Evolutionary conservation across 1,139 yeast species (phyloP).

Genomic region (Wickerhamiella pararugosa): DNA sequence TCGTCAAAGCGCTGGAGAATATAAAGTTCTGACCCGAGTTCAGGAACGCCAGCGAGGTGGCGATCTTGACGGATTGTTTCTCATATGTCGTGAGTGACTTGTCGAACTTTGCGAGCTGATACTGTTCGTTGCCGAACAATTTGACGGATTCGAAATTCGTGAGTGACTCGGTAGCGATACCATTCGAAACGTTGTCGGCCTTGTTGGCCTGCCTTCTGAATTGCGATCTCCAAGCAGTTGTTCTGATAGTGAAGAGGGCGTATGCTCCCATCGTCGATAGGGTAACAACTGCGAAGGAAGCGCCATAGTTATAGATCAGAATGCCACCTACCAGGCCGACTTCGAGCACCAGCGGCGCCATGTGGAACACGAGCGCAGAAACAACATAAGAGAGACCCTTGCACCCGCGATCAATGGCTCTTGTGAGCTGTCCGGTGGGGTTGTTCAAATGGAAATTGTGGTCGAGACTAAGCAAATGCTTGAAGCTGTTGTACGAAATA

Average conservation of each 20-base stretch:
- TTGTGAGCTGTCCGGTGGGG: constrained; percentile 90
- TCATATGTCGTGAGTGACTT: constrained; percentile 61
- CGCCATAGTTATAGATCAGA: constrained; percentile 81
- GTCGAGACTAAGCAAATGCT: constrained; percentile 70
- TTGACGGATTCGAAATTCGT: constrained; percentile 92
- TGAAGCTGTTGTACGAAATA: constrained; percentile 80
- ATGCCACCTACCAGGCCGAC: constrained; percentile 88
- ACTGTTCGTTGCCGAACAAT: constrained; percentile 77
- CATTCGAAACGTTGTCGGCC: constrained; percentile 91
- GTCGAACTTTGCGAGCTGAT: constrained; percentile 69
- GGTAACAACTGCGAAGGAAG: constrained; percentile 79
- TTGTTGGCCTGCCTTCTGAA: constrained; percentile 82
- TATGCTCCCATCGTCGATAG: constrained; percentile 76
- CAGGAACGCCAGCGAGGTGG: constrained; percentile 79
- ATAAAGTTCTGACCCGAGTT: constrained; percentile 88
- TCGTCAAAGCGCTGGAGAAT: constrained; percentile 82
- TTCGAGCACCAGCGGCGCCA: constrained; percentile 83
- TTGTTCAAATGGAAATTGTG: constrained; percentile 76
- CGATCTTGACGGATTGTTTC: constrained; percentile 72
- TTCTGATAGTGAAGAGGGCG: constrained; percentile 70
- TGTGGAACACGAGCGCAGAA: constrained; percentile 93
- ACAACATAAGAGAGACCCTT: constrained; percentile 90
- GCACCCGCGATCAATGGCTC: constrained; percentile 96
- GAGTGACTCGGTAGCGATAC: constrained; percentile 84
- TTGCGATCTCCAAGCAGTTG: constrained; percentile 93